Base-by-base conservation (phyloP, 257 asterid genomes). In the Ophiorrhiza pumila region DNA sequence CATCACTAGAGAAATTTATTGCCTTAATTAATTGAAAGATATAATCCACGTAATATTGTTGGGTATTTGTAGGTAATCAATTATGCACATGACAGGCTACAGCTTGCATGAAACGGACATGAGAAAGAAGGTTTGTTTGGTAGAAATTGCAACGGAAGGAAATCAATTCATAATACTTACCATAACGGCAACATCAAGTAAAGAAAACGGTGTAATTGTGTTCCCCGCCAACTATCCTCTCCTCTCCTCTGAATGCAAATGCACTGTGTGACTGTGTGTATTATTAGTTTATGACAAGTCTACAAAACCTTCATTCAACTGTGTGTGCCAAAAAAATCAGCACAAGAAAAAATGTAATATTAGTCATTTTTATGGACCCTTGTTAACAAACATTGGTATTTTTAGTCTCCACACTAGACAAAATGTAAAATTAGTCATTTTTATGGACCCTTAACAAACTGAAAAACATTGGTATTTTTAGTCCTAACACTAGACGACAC, bases 391-490 rank as follows among this genome's bases (percentile, higher is more conserved):
- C n/a, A n/a, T n/a, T n/a, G n/a, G n/a, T n/a, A n/a, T n/a, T n/a
- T n/a, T n/a, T n/a, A n/a, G n/a, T n/a, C n/a, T n/a, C n/a, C n/a
- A n/a, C n/a, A n/a, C n/a, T n/a, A n/a, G n/a, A n/a, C n/a, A n/a
- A n/a, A n/a, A n/a, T n/a, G n/a, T n/a, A n/a, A n/a, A n/a, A n/a
- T n/a, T n/a, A n/a, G n/a, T n/a, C n/a, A n/a, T n/a, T n/a, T n/a
- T n/a, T n/a, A n/a, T n/a, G n/a, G n/a, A 37, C 42, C 35, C 35
- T 5, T 11, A 59, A 76, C 71, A 64, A 52, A 25, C 71, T 65
- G 52, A 49, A 55, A 61, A 79, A 85, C 87, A 85, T 82, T n/a
- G 89, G 83, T 80, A 83, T 76, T 83, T 81, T 71, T 56, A 49
- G 49, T n/a, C n/a, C n/a, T n/a, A 11, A 2, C 75, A 7, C 50